Base-by-base conservation (phyloP, 306 rosid species). In the Quercus parvula region DNA sequence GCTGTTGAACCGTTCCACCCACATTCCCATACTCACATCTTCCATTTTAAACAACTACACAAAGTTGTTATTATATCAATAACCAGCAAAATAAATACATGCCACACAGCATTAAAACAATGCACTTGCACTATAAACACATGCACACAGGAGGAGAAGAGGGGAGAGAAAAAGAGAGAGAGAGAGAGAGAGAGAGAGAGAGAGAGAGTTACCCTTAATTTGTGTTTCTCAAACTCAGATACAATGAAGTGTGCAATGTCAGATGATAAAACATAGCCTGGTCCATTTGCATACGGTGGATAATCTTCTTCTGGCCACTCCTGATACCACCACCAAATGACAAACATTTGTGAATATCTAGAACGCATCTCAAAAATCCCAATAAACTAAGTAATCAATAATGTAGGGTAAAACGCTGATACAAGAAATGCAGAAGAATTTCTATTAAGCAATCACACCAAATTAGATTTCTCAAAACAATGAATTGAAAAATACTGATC, bases 21-120 rank as follows among this genome's bases (percentile, higher is more conserved):
- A 94, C 98, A 91, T 85, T 85, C 98, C 98, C 98, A 94, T 87
- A 75, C 98, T 94, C 81, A 94, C 98, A 70, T 94, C 98, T 85
- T 94, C 98, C 98, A 94, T 94, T 86, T 94, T 94, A 73, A 94
- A 94, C 81, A 94, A 78, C 98, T 94, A 90, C 90, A 82, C 57
- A 52, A 70, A 44, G 74, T 71, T 24, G 24, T 49, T 44, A 77
- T 46, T 70, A 71, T 1, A 18, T 41, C 55, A 66, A 64, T 19
- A 54, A 76, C 62, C 11, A 76, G 75, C 69, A 8, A 27, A 25
- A 52, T 41, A 30, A 27, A 7, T 2, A 56, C 24, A 19, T 49
- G 58, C 20, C 5, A 33, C 56, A 49, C 28, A 20, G 33, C 31
- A 46, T 30, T 19, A 75, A 46, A 1, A 44, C 70, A 27, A n/a